Base-by-base conservation (phyloP, 1,284 basidiomycete genomes). In the Pseudozyma sp. region DNA sequence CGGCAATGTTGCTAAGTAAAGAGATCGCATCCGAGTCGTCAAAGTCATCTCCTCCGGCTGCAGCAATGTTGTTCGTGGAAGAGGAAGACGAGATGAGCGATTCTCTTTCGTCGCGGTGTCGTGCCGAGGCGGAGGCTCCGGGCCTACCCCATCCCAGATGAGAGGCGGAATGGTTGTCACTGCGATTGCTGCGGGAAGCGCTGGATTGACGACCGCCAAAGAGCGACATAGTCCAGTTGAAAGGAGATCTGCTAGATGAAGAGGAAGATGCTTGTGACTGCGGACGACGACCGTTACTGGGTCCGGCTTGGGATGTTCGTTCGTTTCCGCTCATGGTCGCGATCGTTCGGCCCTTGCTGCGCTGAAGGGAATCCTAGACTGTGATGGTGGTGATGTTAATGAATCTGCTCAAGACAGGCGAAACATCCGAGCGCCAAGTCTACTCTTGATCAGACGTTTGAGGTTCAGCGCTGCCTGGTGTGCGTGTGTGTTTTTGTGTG, bases 1-100 rank as follows among this genome's bases (percentile, higher is more conserved):
- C 69, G 19, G 74, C 77, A 44, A 81, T 81, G 53, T 78, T 78
- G 59, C 59, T 64, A 31, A 81, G 71, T 16, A 81, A 62, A 14
- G 78, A 79, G 53, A 81, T 81, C 52, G 79, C 79, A 48, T 81
- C 79, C 25, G 70, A 68, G 44, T 81, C 79, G 58, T 80, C 78
- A 58, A 71, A 80, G 34, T 62, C 75, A 49, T 77, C 75, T 1
- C 60, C 62, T 2, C 59, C 53, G 18, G 39, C 21, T 1, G 52
- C 18, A 2, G 48, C 21, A 31, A 31, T 31, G 25, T 31, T 31
- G 25, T 31, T 31, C 3, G 25, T 31, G 25, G 25, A 31, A 31
- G 25, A 31, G 25, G 25, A 31, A 11, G 51, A 21, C 1, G 56
- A 43, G 36, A 70, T 60, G 25, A 71, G 59, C 2, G 63, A 40